A percentile compares a stretch with the other conserved stretches of the same genome.
Conservation (phyloP, 2,329 filamentous ascomycete species). For the Cercospora zeae-maydis region DNA sequence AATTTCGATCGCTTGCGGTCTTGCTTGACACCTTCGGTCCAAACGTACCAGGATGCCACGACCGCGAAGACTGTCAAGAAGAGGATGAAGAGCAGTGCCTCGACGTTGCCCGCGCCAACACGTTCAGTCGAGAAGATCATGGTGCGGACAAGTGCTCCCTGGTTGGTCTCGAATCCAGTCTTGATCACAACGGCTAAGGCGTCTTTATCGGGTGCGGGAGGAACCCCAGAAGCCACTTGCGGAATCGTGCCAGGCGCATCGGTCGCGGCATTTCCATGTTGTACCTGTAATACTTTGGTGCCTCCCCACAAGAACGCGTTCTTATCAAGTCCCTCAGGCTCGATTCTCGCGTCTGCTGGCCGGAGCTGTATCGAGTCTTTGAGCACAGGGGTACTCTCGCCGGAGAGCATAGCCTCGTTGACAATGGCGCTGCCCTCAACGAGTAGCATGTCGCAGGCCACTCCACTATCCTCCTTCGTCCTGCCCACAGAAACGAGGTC, state of each 20-base stretch:
- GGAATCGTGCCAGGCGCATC: slow-evolving; percentile 57
- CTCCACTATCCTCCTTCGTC: slow-evolving; percentile 94
- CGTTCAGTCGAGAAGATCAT: slow-evolving; percentile 99
- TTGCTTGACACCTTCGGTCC: slow-evolving; percentile 90
- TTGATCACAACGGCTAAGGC: slow-evolving; percentile 92
- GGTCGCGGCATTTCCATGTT: slow-evolving; percentile 76
- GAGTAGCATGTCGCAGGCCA: slow-evolving; percentile 94
- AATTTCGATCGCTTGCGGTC: slow-evolving; percentile 97
- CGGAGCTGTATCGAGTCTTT: slow-evolving; percentile 95
- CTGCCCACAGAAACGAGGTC: slow-evolving; percentile 88
- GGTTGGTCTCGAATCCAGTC: slow-evolving; percentile 97
- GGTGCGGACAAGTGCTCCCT: slow-evolving; percentile 93
- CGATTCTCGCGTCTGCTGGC: slow-evolving; percentile 73
- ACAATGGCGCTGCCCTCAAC: slow-evolving; percentile 95
- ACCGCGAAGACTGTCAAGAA: slow-evolving; percentile 95
- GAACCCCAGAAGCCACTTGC: slow-evolving; percentile 71
- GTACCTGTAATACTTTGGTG: slow-evolving; percentile 94
- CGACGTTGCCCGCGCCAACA: slow-evolving; percentile 95
- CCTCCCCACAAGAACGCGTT: slow-evolving; percentile 95
- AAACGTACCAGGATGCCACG: slow-evolving; percentile 98
- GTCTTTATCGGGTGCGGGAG: slow-evolving; percentile 83
- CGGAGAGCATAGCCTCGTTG: slow-evolving; percentile 98
- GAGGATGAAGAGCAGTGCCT: slow-evolving; percentile 94
- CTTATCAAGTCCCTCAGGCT: slow-evolving; percentile 91
- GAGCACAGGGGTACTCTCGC: slow-evolving; percentile 91